A percentile compares a stretch with the other conserved stretches of the same genome.
phyloP scores from a whole-genome alignment of 139 green algal genomes.

The Astrephomene gubernaculifera region DNA sequence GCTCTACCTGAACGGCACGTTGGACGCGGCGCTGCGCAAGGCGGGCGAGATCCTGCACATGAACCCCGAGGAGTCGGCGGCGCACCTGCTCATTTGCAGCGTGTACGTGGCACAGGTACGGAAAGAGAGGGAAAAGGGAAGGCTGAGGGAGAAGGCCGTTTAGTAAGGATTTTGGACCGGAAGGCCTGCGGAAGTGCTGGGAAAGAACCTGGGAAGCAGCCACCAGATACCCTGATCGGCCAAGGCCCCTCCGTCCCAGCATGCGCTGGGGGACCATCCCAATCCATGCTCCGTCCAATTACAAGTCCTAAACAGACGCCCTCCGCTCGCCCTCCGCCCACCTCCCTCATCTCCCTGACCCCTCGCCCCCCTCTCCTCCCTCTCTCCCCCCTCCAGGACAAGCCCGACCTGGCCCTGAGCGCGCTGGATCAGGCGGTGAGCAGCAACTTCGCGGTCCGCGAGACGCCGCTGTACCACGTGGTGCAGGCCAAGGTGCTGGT shows the following conservation, averaged over 20 bases:
- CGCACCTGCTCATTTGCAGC: conserved; percentile 73
- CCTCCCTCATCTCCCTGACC: background rate
- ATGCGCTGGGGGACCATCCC: no score
- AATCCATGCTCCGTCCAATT: no score
- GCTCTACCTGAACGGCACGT: conserved; percentile 68
- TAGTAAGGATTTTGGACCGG: no score
- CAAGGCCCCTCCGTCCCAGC: no score
- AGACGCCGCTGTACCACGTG: conserved; percentile 74
- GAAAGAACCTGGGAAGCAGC: no score
- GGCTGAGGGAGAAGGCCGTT: no score
- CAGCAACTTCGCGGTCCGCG: conserved; percentile 70
- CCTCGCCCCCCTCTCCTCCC: background rate
- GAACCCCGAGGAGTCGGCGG: conserved; percentile 55
- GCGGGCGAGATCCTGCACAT: conserved; percentile 63
- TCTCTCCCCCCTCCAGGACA: conserved; percentile 37
- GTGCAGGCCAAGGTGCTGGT: conserved; percentile 71
- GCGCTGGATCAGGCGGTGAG: conserved; percentile 70
- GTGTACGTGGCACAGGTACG: conserved; percentile 68
- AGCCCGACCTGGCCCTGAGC: conserved; percentile 59
- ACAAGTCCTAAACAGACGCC: no score
- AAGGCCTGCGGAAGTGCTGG: no score
- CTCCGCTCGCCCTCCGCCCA: background rate
- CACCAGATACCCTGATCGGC: no score
- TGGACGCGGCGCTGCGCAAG: conserved; percentile 70
- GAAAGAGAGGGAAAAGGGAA: background rate